Base-by-base conservation (phyloP, 2,329 filamentous ascomycete genomes). In the Cordyceps cateniannulata region DNA sequence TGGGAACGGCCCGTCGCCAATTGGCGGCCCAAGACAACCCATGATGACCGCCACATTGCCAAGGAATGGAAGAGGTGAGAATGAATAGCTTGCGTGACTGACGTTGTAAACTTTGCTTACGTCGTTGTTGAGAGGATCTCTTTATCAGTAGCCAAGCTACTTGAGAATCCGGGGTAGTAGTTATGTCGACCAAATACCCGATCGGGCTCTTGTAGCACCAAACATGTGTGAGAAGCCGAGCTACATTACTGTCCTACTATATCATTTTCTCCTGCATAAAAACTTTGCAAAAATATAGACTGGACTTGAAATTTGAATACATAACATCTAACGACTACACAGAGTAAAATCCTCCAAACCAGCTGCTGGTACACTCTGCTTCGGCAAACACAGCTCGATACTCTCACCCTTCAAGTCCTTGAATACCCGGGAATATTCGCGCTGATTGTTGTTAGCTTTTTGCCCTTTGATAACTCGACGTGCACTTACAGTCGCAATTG, bases 391-490 rank as follows among this genome's bases (percentile, higher is more conserved):
- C 25, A 72, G 56, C 24, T 68, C 52, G 35, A 71, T 60, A 53
- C 69, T 20, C 53, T 73, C 71, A 0, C 71, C 70, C 58, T 72
- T 69, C 5, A 72, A 51, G 1, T 67, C 27, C 1, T 63, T 61
- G 42, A 72, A 73, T 0, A 71, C 70, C 0, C 67, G 63, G 10
- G 66, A 64, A 63, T 72, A 70, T 35, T 72, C 71, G 22, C 66
- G 62, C 71, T 73, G 14, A 22, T 29, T 29, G 4, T 3, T n/a
- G 14, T 3, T 24, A 20, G 7, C 14, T 63, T 59, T 61, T 55
- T 61, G 53, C 25, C 29, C 14, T 40, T 8, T 48, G 22, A n/a
- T 5, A 27, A 4, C 8, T 16, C 18, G 4, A 4, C 38, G 2
- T 3, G 8, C 2, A 53, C 66, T 20, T 64, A 68, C 71, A 63